Percentiles rank a stretch among this genome's conserved stretches.
phyloP scores from a whole-genome alignment of 352 stramenopile species.

The Globisporangium recalcitrans region DNA sequence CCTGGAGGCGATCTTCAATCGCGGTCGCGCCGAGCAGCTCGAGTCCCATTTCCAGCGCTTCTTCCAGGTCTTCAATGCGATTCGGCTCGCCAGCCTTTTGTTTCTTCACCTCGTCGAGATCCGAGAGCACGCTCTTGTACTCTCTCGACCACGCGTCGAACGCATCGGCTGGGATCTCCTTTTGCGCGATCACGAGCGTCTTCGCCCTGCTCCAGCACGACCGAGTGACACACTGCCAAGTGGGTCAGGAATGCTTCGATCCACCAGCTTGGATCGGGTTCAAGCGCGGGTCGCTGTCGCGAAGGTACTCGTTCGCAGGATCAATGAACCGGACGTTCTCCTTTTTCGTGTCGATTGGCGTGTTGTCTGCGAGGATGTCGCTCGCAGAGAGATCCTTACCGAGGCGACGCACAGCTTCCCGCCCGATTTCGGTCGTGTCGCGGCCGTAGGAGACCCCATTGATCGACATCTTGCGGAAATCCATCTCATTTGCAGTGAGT shows the following conservation, averaged over 20 bases:
- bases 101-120: conserved; percentile 60
- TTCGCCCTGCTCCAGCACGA: conserved; percentile 68
- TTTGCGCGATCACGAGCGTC: conserved; percentile 84
- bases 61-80: conserved; percentile 77
- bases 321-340: conserved; percentile 84
- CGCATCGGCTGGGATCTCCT: conserved; percentile 54
- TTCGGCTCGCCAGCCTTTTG: conserved; percentile 59
- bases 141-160: conserved; percentile 71
- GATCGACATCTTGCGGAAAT: conserved; percentile 86
- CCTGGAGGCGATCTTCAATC: conserved; percentile 80
- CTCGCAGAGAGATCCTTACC: conserved; percentile 75
- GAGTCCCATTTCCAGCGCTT: conserved; percentile 66
- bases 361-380: conserved; percentile 68
- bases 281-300: conserved; percentile 35
- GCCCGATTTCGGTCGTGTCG: conserved; percentile 80
- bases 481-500: conserved; percentile 85
- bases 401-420: conserved; percentile 58
- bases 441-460: conserved; percentile 77
- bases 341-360: conserved; percentile 40
- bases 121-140: conserved; percentile 68
- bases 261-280: conserved; percentile 53
- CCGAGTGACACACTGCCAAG: conserved; percentile 80
- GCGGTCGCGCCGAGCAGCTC: conserved; percentile 73
- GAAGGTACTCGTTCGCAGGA: conserved; percentile 53
- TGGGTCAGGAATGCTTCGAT: conserved; percentile 84